Conservation (phyloP, 2,329 filamentous ascomycete species). For the Colletotrichum melonis region DNA sequence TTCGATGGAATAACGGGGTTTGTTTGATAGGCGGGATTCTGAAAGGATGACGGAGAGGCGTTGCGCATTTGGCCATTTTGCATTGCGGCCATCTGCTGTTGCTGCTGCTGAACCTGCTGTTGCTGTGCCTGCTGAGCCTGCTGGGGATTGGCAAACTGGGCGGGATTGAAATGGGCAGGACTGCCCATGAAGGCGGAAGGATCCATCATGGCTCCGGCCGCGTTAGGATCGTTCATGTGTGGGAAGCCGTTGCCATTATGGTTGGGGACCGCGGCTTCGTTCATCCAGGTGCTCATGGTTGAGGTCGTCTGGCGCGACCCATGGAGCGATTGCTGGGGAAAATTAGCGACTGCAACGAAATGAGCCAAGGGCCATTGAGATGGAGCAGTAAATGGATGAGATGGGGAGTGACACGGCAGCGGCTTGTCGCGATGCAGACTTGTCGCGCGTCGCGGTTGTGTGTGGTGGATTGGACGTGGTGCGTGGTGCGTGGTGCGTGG, state of each 20-base stretch:
- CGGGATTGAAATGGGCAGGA: conserved; percentile 69
- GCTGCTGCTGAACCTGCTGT: conserved; percentile 38
- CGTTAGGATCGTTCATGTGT: conserved; percentile 72
- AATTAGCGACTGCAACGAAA: conserved; percentile 58
- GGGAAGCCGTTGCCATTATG: conserved; percentile 77
- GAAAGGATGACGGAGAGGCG: conserved; percentile 78
- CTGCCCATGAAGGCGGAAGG: conserved; percentile 72
- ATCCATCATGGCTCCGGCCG: conserved; percentile 70
- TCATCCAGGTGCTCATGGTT: conserved; percentile 80
- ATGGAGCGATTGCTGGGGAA: conserved; percentile 56
- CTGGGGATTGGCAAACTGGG: conserved; percentile 65
- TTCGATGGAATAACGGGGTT: conserved; percentile 92
- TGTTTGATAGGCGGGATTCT: conserved; percentile 83
- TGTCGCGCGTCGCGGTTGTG: conserved; percentile 39
- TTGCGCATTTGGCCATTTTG: conserved; percentile 89
- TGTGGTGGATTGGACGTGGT: conserved; percentile 42
- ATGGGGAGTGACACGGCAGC: conserved; percentile 56
- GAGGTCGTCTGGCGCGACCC: conserved; percentile 59
- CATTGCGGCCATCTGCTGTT: conserved; percentile 70
- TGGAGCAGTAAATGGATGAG: conserved; percentile 40
- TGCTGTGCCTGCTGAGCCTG: conserved; percentile 39
- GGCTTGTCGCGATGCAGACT: conserved; percentile 34
- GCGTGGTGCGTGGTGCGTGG: conserved; percentile 38
- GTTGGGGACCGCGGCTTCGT: conserved; percentile 74
- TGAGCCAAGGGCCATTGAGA: conserved; percentile 55